Percentiles rank a stretch among this genome's conserved stretches.
phyloP scores from a whole-genome alignment of 1,284 basidiomycete species.

The Rhodotorula mucilaginosa region DNA sequence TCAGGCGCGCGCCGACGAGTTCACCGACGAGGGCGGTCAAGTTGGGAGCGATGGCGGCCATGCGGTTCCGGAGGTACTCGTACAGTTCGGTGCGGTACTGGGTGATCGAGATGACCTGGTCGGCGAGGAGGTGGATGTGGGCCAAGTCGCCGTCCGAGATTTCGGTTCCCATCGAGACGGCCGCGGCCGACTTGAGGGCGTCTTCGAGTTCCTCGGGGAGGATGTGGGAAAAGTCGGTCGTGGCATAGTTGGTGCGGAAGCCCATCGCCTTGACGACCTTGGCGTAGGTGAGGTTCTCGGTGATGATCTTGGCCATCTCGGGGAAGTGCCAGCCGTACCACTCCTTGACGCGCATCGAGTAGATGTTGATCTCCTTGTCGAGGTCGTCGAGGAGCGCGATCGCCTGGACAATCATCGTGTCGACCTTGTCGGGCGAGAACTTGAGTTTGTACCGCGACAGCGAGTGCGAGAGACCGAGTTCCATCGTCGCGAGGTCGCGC shows the following conservation, averaged over 20 bases:
- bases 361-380: conserved; percentile 99
- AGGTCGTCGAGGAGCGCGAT: conserved; percentile 97
- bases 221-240: conserved; percentile 81
- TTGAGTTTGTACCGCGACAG: conserved; percentile 98
- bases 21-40: conserved; percentile 92
- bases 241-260: conserved; percentile 86
- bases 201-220: conserved; percentile 94
- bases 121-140: conserved; percentile 91
- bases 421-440: conserved; percentile 98
- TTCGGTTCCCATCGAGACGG: conserved; percentile 98
- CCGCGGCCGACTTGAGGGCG: conserved; percentile 84
- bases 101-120: conserved; percentile 76
- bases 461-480: conserved; percentile 92
- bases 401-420: conserved; percentile 98
- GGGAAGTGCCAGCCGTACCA: conserved; percentile 99
- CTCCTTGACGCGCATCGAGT: conserved; percentile 98
- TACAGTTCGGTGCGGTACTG: conserved; percentile 92
- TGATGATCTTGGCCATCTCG: conserved; percentile 97
- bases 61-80: conserved; percentile 90
- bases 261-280: conserved; percentile 87
- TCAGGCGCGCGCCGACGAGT: conserved; percentile 89
- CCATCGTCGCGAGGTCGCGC: conserved; percentile 79
- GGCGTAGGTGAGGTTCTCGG: conserved; percentile 94
- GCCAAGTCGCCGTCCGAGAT: conserved; percentile 92
- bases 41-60: conserved; percentile 96